Percentiles rank a stretch among this genome's conserved stretches.
Evolutionary conservation across 768 basidiomycete species (phyloP).

Genomic region (Lanmaoa pseudosensibilis): DNA sequence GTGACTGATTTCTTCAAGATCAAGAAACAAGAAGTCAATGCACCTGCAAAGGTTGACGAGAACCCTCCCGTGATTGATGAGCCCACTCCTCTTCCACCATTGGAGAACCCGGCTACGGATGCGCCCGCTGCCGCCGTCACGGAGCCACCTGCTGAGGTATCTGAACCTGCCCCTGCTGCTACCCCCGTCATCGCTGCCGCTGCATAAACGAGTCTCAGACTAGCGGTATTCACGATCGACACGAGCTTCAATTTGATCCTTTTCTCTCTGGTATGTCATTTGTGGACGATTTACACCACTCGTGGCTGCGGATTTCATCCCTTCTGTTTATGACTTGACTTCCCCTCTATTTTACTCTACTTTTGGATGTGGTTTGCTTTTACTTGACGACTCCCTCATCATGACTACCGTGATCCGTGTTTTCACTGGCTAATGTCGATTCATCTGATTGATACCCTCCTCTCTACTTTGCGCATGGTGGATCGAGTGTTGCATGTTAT

Average conservation of each 20-base stretch:
- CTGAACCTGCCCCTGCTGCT: constrained; percentile 45
- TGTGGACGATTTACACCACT: constrained; percentile 37
- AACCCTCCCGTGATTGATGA: constrained; percentile 87
- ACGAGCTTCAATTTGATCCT: constrained; percentile 38
- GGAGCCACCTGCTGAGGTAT: constrained; percentile 38
- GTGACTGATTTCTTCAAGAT: constrained; percentile 82
- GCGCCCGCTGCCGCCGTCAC: constrained; percentile 34
- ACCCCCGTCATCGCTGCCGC: constrained; percentile 75
- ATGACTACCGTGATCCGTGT: constrained; percentile 64
- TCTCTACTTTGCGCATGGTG: constrained; percentile 31
- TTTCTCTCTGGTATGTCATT: constrained; percentile 37
- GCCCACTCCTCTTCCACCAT: constrained; percentile 76
- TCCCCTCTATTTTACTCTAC: constrained; percentile 39
- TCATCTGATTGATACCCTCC: constrained; percentile 56
- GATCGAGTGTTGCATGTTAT: constrained; percentile 34
- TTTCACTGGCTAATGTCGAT: constrained; percentile 68
- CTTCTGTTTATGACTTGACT: constrained; percentile 36
- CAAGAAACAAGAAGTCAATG: constrained; percentile 59
- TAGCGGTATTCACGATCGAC: constrained; percentile 45
- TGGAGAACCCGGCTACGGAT: constrained; percentile 73
- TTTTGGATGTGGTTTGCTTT: constrained; percentile 61
- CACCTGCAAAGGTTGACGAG: constrained; percentile 84
- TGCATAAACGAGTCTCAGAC: constrained; percentile 51
- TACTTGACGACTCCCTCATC: constrained; percentile 58
- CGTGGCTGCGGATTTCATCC: constrained; percentile 39